Base-by-base conservation (phyloP, 1,284 basidiomycete genomes). In the Golubevia sp. region DNA sequence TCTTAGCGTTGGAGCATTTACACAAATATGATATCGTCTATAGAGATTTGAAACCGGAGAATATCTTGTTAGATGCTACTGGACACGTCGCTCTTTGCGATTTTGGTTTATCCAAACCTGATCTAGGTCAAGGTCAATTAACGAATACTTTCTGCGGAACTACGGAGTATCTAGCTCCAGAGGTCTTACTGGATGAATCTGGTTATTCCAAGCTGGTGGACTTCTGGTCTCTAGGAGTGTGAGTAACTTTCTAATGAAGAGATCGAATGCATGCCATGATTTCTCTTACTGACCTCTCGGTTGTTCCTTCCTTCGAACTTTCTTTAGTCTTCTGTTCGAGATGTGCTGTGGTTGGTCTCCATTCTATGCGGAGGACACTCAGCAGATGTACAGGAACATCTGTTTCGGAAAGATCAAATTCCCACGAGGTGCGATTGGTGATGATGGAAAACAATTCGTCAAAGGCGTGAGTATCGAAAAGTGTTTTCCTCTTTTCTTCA, bases 291-390 rank as follows among this genome's bases (percentile, higher is more conserved):
- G 13, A 15, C 48, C 8, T 21, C 20, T 55, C 30, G 56, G 20
- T 49, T n/a, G 18, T 18, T n/a, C 3, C n/a, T 44, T n/a, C 25
- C 2, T 3, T 30, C 20, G 8, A 44, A 53, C 7, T 26, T 7
- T 53, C 51, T 21, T 34, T 58, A 61, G 66, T 6, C 64, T 84
- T 26, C 67, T 85, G 1, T 85, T 84, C 62, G 84, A 85, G 61
- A 85, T 85, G 85, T 85, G 82, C 68, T 85, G 77, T 58, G 84
- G 84, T 2, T 85, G 82, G 83, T 78, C 74, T 49, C 85, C 85
- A 0, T 85, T 85, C 71, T 85, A 84, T 64, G 79, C 82, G 13
- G 85, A 85, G 57, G 82, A 79, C 55, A 82, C 81, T 54, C 79
- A 82, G 67, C 77, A 82, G 55, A 82, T 82, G 76, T 85, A 84